These are phyloP conservation scores for Pseudocercospora vitis DNA, from an alignment of 2,329 filamentous ascomycete genomes.

Conservation along the genomic window DNA sequence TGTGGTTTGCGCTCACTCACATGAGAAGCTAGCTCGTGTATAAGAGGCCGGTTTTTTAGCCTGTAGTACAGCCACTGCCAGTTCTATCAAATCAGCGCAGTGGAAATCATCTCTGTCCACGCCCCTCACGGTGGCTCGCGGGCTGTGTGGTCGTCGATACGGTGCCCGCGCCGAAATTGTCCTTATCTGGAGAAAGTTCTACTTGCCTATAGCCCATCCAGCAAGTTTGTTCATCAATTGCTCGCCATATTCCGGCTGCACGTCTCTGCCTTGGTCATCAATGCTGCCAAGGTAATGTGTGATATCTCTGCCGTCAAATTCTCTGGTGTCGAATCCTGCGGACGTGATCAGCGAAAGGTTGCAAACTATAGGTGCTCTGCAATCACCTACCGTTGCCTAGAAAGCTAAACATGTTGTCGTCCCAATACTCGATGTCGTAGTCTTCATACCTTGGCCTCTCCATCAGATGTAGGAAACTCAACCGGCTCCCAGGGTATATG, in stretches of 20 bases:
- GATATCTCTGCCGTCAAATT: slow-evolving; percentile 50
- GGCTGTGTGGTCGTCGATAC: no score
- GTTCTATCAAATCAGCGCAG: no score
- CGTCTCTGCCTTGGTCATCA: slow-evolving; percentile 41
- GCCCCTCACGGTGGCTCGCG: no score
- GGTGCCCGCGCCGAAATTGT: background rate
- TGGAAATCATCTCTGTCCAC: no score
- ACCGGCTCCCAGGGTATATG: slow-evolving; percentile 42
- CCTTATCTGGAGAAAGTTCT: background rate
- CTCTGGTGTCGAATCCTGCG: slow-evolving; percentile 45
- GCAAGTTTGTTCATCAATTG: slow-evolving; percentile 42
- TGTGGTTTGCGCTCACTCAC: no score
- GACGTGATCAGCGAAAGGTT: background rate
- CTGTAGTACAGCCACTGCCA: no score
- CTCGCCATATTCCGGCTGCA: slow-evolving; percentile 45
- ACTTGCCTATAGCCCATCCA: slow-evolving; percentile 35
- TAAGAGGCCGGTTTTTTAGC: no score
- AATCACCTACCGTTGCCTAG: slow-evolving; percentile 39
- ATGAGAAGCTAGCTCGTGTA: no score
- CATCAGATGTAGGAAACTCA: slow-evolving; percentile 44
- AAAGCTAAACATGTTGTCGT: slow-evolving; percentile 44
- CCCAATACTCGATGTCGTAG: slow-evolving; percentile 44
- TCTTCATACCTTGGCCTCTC: slow-evolving; percentile 44
- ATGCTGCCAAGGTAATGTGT: slow-evolving; percentile 47
- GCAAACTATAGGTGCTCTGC: no score